phyloP scores from a whole-genome alignment of 2,329 filamentous ascomycete species.

The Colletotrichum sp. region DNA sequence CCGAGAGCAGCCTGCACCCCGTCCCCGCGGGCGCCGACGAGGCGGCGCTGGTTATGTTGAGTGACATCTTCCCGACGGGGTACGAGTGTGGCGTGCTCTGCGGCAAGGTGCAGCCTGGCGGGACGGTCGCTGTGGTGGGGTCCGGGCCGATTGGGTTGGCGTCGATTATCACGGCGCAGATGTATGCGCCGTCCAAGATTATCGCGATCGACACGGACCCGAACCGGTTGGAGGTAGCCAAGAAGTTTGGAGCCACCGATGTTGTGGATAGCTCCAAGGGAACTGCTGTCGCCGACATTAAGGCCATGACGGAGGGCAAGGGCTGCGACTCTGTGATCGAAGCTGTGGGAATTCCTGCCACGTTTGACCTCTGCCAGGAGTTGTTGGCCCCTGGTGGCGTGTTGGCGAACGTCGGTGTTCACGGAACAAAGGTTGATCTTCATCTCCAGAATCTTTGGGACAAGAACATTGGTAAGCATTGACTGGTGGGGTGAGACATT shows the following conservation, averaged over 20 bases:
- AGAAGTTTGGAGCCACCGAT: conserved; percentile 51
- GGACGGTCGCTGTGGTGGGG: conserved; percentile 67
- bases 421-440: conserved; percentile 56
- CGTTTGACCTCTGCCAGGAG: conserved; percentile 57
- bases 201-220: conserved; percentile 58
- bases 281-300: conserved; percentile 41
- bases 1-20: conserved; percentile 68
- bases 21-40: conserved; percentile 53
- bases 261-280: conserved; percentile 42
- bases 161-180: conserved; percentile 35
- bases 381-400: conserved; percentile 57
- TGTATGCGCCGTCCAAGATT: conserved; percentile 57
- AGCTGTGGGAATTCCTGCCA: conserved; percentile 58
- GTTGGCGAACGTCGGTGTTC: conserved; percentile 64
- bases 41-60: conserved; percentile 54
- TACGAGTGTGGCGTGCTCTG: conserved; percentile 64
- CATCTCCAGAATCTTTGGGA: conserved; percentile 60
- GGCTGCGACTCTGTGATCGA: conserved; percentile 64
- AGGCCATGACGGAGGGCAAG: conserved; percentile 50
- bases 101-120: conserved; percentile 63
- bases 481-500: neutral
- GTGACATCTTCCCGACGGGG: conserved; percentile 52
- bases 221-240: conserved; percentile 50
- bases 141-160: conserved; percentile 69
- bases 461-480: conserved; percentile 52